phyloP scores from a whole-genome alignment of 345 rosid species.

The Syzygium aromaticum region DNA sequence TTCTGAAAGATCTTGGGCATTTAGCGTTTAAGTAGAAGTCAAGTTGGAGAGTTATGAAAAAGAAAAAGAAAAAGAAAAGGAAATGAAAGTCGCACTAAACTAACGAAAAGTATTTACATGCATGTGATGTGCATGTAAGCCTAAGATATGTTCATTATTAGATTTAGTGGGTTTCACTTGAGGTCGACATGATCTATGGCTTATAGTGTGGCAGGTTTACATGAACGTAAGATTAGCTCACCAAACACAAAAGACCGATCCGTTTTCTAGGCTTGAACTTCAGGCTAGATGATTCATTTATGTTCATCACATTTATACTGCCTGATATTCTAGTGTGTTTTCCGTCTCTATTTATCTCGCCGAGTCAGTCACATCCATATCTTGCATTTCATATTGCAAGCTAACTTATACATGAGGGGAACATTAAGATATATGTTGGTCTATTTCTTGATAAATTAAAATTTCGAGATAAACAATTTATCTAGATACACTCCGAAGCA shows the following conservation, averaged over 20 bases:
- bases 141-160: not conserved
- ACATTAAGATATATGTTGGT: not conserved
- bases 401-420: not conserved
- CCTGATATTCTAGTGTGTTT: not conserved
- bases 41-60: not conserved
- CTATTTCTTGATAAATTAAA: not conserved
- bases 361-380: not conserved
- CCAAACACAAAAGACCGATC: not conserved
- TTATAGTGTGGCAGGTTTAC: not conserved
- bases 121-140: not conserved
- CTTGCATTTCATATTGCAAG: not conserved
- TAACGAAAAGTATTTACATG: not conserved
- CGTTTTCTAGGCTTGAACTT: not conserved
- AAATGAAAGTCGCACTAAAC: not conserved
- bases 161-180: not conserved
- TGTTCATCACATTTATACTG: not conserved
- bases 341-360: not conserved
- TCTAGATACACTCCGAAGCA: not conserved
- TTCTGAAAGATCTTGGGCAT: not conserved
- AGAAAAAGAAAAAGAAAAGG: not conserved
- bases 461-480: not conserved
- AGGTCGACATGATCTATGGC: not conserved
- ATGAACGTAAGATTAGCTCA: not conserved
- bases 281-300: not conserved
- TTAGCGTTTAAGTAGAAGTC: not conserved